phyloP scores from a whole-genome alignment of 2,329 filamentous ascomycete species.

The Xylaria sp. region DNA sequence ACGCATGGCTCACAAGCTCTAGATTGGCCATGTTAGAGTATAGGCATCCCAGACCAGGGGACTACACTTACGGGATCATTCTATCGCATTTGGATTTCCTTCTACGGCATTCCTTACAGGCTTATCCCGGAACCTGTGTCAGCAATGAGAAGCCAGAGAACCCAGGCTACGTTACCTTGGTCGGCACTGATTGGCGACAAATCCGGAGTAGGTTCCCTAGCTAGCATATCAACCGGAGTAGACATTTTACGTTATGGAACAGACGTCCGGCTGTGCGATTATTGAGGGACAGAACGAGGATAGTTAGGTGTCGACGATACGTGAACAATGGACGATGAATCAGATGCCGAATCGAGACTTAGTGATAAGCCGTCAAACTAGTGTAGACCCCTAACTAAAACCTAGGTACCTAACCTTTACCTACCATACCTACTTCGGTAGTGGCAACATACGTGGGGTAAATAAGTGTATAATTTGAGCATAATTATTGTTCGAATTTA shows the following conservation, averaged over 20 bases:
- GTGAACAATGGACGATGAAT: neutral
- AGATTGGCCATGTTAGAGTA: neutral
- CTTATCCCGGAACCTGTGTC: neutral
- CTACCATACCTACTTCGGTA: too few species aligned
- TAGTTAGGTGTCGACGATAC: neutral
- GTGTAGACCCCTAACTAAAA: too few species aligned
- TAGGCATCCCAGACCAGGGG: neutral
- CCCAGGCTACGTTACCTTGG: constrained; percentile 7
- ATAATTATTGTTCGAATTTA: too few species aligned
- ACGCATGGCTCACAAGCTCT: constrained; percentile 21
- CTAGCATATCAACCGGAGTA: neutral
- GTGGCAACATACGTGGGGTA: too few species aligned
- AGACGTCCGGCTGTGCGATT: neutral
- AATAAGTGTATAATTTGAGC: too few species aligned
- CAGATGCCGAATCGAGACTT: too few species aligned
- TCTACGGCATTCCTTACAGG: constrained; percentile 18
- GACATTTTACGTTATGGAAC: constrained; percentile 5
- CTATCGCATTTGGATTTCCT: constrained; percentile 21
- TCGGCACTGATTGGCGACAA: constrained; percentile 11
- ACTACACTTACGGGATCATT: constrained; percentile 7
- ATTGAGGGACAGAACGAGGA: neutral
- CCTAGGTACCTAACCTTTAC: too few species aligned
- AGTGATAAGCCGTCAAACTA: too few species aligned
- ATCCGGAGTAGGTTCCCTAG: neutral
- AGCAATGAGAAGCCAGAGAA: constrained; percentile 4